Percentiles rank a stretch among this genome's conserved stretches.
Conservation (phyloP, 2,329 filamentous ascomycete genomes). For the Botryotinia calthae region DNA sequence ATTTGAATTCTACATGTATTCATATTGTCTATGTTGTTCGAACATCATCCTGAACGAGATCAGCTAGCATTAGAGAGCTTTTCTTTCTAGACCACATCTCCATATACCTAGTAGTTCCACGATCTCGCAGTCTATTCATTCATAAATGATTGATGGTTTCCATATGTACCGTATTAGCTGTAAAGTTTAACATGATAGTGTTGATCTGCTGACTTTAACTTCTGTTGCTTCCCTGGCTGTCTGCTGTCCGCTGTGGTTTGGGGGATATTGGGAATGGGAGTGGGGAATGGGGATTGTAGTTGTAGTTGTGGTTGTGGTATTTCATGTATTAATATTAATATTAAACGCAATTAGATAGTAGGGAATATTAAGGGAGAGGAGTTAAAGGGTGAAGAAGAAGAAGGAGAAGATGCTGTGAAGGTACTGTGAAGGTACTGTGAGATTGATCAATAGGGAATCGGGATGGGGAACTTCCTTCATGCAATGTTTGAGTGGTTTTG, state of each 20-base stretch:
- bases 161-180: no score
- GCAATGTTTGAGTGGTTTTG: background rate
- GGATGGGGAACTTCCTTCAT: background rate
- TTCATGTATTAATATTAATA: no score
- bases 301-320: no score
- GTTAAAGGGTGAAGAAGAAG: fast-evolving
- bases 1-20: background rate
- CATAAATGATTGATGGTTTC: background rate
- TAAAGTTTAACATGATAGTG: no score
- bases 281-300: no score
- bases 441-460: background rate
- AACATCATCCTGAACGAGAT: no score
- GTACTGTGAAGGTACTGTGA: background rate
- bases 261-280: no score
- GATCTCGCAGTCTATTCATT: no score
- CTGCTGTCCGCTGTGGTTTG: no score
- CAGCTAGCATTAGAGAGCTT: no score
- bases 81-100: background rate
- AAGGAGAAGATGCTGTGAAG: background rate
- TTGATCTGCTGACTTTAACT: no score
- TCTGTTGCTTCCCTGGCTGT: no score
- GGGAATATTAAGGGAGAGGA: background rate
- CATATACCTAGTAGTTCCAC: background rate
- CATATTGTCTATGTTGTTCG: background rate
- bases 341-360: background rate